These are phyloP conservation scores for Neurospora sp. DNA, from an alignment of 495 filamentous ascomycete species.

Conservation along the genomic window DNA sequence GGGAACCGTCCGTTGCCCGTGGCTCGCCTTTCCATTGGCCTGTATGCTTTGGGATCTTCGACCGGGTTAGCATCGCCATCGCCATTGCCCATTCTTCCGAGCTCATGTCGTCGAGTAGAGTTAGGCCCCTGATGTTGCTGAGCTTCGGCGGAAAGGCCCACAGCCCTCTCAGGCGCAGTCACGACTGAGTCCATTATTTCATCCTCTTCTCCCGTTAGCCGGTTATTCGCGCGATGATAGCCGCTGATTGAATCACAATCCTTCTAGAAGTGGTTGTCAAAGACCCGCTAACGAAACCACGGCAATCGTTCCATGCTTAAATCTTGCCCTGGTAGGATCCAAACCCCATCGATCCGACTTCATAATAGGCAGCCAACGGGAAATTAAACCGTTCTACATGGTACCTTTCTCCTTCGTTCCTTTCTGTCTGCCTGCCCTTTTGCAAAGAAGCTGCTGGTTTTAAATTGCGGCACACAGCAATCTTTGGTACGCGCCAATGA, in stretches of 20 bases:
- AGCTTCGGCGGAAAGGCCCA: neutral
- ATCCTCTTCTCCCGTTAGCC: neutral
- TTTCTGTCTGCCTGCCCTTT: neutral
- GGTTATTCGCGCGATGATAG: neutral
- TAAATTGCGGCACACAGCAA: neutral
- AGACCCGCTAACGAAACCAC: neutral
- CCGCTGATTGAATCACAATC: neutral
- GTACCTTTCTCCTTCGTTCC: neutral
- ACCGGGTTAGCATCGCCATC: neutral
- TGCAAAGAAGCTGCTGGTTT: neutral
- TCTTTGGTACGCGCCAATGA: neutral
- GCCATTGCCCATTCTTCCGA: neutral
- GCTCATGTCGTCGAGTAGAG: neutral
- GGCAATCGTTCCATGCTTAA: neutral
- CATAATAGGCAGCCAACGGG: neutral
- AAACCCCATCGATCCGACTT: neutral
- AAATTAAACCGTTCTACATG: neutral
- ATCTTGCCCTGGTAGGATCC: neutral
- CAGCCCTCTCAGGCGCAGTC: neutral
- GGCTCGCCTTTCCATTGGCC: neutral
- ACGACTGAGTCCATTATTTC: neutral
- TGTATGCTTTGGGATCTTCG: neutral
- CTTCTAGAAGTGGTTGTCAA: neutral
- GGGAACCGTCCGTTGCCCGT: slow-evolving; percentile 64
- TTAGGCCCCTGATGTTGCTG: neutral